Percentiles rank a stretch among this genome's conserved stretches.
These are phyloP conservation scores for Niveomyces coronatus DNA, from an alignment of 2,329 filamentous ascomycete species.

Conservation along the genomic window DNA sequence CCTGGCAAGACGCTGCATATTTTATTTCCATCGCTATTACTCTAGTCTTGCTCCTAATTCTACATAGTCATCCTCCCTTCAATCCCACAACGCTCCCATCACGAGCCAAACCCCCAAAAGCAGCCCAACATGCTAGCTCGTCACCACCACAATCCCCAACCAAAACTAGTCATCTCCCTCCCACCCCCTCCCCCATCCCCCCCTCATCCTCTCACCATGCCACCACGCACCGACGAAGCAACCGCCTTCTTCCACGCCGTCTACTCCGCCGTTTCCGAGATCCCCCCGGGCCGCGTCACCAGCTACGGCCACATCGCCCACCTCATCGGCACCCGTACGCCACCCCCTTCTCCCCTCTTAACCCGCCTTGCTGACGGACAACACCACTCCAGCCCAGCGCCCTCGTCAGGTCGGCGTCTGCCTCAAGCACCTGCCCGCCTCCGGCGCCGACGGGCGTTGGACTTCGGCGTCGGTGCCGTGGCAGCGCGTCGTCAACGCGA, in stretches of 20 bases:
- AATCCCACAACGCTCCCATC: too few species aligned
- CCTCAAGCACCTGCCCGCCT: conserved; percentile 67
- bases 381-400: conserved; percentile 44
- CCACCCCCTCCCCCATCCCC: too few species aligned
- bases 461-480: conserved; percentile 77
- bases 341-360: neutral
- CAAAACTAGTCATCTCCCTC: too few species aligned
- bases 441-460: conserved; percentile 40
- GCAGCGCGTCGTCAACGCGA: conserved; percentile 87
- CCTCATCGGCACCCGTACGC: conserved; percentile 62
- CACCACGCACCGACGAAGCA: conserved; percentile 65
- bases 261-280: conserved; percentile 75
- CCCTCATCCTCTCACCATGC: conserved; percentile 43
- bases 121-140: too few species aligned
- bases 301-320: conserved; percentile 75
- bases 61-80: too few species aligned
- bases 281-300: conserved; percentile 75
- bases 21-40: too few species aligned
- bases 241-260: conserved; percentile 66
- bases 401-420: conserved; percentile 82
- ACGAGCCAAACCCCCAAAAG: too few species aligned
- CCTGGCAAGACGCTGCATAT: too few species aligned
- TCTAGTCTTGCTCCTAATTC: too few species aligned
- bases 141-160: too few species aligned
- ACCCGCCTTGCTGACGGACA: neutral